Evolutionary conservation across 371 early-diverging fungal species (phyloP), one percentile per base, ranked within the genome.

Genomic region (Mucor plumbeus): DNA sequence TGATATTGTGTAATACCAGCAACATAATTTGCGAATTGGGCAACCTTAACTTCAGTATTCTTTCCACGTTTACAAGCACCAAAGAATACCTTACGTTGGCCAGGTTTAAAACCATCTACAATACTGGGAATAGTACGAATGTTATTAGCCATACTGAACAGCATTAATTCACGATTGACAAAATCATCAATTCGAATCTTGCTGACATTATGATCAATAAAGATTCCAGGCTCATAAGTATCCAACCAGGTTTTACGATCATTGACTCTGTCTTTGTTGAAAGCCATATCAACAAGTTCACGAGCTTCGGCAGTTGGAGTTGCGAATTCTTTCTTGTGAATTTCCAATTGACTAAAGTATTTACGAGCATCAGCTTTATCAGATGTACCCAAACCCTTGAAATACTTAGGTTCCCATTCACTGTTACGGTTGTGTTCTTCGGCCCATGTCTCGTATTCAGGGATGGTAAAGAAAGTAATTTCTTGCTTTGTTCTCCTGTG

Each of bases 301-400:
- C 93, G 88, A 48, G 99, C 99, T 13, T 88, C 89, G 7, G 80
- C 75, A 26, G 78, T 74, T 14, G 89, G 70, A 0, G 87, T 67
- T 19, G 75, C 71, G 77, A 99, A 99, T n/a, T 81, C 85, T 77
- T 99, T 99, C 64, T 88, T 81, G 81, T 99, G 99, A 44, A 76
- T 69, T 1, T 79, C 74, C 63, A 99, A 82, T 59, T 91, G 84
- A 31, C 85, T 78, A 82, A 99, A 99, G 80, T 99, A 99, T 68
- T 93, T 85, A 78, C 95, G 96, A 21, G 99, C 99, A 73, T 99
- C 99, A 26, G 81, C 80, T 19, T 90, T 81, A 15, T 93, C 94
- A 56, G 94, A 94, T 5, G 99, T 99, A 82, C 99, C 99, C 82
- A 99, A 75, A 86, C 99, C 99, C 91, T 99, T 99, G 84, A 95